Conservation (phyloP, 1,284 basidiomycete species). For the Tylopilus sp. region DNA sequence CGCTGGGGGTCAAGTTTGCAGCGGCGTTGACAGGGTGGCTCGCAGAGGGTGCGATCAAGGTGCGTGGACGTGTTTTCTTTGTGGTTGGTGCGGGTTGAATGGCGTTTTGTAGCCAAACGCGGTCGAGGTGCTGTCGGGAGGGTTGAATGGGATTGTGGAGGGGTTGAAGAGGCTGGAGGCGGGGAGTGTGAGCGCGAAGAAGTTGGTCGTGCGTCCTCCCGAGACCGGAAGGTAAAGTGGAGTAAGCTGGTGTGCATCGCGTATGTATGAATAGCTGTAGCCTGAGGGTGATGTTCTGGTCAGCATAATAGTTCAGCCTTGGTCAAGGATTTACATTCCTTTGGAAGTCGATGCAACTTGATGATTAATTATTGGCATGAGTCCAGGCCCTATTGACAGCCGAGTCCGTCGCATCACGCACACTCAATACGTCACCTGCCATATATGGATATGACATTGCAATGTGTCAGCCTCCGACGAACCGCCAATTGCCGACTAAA, state of each 20-base stretch:
- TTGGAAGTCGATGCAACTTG: no score
- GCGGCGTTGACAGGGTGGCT: constrained; percentile 27
- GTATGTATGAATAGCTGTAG: neutral
- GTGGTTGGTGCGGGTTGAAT: neutral
- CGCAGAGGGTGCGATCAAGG: constrained; percentile 33
- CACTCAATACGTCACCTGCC: neutral
- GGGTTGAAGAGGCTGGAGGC: constrained; percentile 25
- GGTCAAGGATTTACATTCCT: no score
- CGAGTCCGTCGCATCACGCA: no score
- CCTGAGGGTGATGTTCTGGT: no score
- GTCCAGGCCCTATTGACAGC: no score
- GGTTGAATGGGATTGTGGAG: constrained; percentile 19
- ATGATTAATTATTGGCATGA: no score
- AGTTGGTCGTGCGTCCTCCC: constrained; percentile 29
- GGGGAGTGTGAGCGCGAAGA: constrained; percentile 29
- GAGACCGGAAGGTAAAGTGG: constrained; percentile 19
- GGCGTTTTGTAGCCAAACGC: constrained; percentile 21
- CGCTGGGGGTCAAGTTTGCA: constrained; percentile 23
- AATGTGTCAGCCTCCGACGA: neutral
- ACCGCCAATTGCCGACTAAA: neutral
- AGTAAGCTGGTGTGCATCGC: neutral
- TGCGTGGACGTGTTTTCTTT: constrained; percentile 7
- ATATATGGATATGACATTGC: neutral
- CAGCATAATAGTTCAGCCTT: no score
- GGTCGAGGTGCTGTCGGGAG: constrained; percentile 29